Conservation (phyloP, 495 filamentous ascomycete genomes). For the Aspergillus bertholletiae region DNA sequence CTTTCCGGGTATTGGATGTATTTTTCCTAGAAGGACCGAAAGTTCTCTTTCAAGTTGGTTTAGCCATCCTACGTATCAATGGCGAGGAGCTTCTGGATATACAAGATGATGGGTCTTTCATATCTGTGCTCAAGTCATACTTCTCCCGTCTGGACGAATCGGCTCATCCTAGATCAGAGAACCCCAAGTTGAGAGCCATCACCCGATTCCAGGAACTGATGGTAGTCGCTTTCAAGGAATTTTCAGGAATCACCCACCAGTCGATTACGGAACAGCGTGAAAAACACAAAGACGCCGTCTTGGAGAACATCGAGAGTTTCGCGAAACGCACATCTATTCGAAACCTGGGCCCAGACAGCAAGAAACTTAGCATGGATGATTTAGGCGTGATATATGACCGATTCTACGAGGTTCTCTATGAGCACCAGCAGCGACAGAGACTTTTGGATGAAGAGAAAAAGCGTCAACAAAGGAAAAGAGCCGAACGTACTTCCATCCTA, state of each 20-base stretch:
- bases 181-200: constrained; percentile 85
- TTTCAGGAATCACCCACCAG: constrained; percentile 88
- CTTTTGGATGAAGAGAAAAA: constrained; percentile 69
- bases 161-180: constrained; percentile 90
- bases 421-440: constrained; percentile 77
- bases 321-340: constrained; percentile 94
- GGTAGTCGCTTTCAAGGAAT: constrained; percentile 98
- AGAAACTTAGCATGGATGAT: constrained; percentile 79
- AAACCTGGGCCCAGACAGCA: constrained; percentile 94
- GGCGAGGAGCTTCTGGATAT: constrained; percentile 97
- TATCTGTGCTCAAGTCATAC: constrained; percentile 91
- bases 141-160: constrained; percentile 92
- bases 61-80: constrained; percentile 96
- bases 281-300: constrained; percentile 87
- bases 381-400: constrained; percentile 86
- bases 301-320: constrained; percentile 94
- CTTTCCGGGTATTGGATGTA: constrained; percentile 92
- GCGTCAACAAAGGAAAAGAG: constrained; percentile 54
- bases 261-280: constrained; percentile 84
- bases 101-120: constrained; percentile 92
- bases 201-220: constrained; percentile 97
- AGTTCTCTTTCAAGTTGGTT: constrained; percentile 91
- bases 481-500: constrained; percentile 43
- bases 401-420: constrained; percentile 87
- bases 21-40: constrained; percentile 98